Base-by-base conservation (phyloP, 306 rosid species). In the Castanea mollissima region DNA sequence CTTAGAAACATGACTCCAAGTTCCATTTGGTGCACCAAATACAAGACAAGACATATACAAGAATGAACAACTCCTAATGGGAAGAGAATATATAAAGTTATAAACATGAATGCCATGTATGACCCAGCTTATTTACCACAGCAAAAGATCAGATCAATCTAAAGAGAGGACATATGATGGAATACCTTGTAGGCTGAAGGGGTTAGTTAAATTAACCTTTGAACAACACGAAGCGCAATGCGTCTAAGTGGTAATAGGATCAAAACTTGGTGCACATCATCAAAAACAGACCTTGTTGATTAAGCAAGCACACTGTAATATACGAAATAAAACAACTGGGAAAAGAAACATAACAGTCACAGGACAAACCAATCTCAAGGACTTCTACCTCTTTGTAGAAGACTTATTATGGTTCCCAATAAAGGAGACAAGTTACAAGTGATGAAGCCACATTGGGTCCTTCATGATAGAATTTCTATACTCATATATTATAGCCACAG, bases 111-210 rank as follows among this genome's bases (percentile, higher is more conserved):
- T 4, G 14, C 5, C 6, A 54, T 54, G n/a, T 74, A 54, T 31
- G 65, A 55, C 35, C 41, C 52, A 74, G 34, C 25, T 68, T 60
- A 78, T 49, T 11, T 31, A 3, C n/a, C 44, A 15, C 15, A 64
- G 55, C 67, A 71, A 29, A 71, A 49, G 51, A 14, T 54, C 73
- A 51, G 76, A 20, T 69, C 83, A 69, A 38, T 56, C 25, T 27
- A n/a, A n/a, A 27, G 21, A 62, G 69, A 64, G 34, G 18, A 29
- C 10, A 12, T 54, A 83, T 52, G 32, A 68, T 6, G 41, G 70
- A 71, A 59, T 87, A 94, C 99, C 97, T 87, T 94, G 89, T 80
- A 78, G 59, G 89, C 84, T 77, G 92, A 81, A 67, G 99, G 99
- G 16, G 97, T 87, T 44, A 94, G 93, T 5, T 90, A 88, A 74